A percentile compares a stretch with the other conserved stretches of the same genome.
Conservation (phyloP, 169 alveolate genomes). For the Theileria orientalis region DNA sequence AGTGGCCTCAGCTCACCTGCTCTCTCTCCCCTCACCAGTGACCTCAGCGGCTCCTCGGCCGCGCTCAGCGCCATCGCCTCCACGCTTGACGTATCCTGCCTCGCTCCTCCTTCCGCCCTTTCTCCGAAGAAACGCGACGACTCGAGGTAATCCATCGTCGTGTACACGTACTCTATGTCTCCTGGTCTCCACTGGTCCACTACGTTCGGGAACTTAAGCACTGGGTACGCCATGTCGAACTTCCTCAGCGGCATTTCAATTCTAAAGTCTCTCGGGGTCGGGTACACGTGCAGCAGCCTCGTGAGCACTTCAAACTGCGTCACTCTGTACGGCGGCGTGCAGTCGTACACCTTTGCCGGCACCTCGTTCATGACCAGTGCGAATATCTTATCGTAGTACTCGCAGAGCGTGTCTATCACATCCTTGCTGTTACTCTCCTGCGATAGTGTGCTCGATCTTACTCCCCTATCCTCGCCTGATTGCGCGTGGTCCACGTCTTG, state of each 20-base stretch:
- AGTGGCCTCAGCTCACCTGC: constrained; percentile 34
- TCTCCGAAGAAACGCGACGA: constrained; percentile 42
- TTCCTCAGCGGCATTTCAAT: constrained; percentile 40
- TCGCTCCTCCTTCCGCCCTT: constrained; percentile 2
- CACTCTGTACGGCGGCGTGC: constrained; percentile 77
- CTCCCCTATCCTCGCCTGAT: neutral
- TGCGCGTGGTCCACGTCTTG: neutral
- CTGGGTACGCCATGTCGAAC: constrained; percentile 52
- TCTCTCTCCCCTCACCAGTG: neutral
- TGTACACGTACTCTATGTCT: constrained; percentile 16
- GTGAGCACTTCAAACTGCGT: constrained; percentile 75
- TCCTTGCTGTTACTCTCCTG: constrained; percentile 18
- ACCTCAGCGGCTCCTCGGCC: neutral
- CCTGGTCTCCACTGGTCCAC: neutral
- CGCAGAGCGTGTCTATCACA: constrained; percentile 49
- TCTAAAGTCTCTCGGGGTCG: constrained; percentile 63
- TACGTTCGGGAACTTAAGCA: neutral
- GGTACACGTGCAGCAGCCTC: constrained; percentile 66
- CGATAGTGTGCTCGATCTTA: neutral
- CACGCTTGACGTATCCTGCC: neutral
- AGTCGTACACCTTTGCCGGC: constrained; percentile 63
- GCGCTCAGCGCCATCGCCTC: neutral
- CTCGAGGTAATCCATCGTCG: constrained; percentile 10
- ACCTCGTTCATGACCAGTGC: constrained; percentile 53
- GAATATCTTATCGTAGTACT: constrained; percentile 62